phyloP scores from a whole-genome alignment of 2,329 filamentous ascomycete species.

The Metarhizium brunneum region DNA sequence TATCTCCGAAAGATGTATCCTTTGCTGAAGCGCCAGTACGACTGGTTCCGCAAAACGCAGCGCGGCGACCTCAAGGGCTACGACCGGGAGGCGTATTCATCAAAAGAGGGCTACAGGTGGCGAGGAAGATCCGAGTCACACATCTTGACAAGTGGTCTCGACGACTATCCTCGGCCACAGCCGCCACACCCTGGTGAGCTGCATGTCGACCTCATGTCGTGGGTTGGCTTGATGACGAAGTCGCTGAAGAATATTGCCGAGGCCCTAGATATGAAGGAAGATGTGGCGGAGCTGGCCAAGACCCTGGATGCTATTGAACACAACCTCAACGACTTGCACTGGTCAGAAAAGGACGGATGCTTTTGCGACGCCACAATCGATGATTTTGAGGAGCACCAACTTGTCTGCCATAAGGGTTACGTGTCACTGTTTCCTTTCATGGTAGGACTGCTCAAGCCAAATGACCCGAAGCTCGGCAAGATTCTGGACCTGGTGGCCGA shows the following conservation, averaged over 20 bases:
- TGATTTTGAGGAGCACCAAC: constrained; percentile 80
- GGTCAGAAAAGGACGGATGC: constrained; percentile 69
- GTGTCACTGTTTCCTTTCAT: constrained; percentile 90
- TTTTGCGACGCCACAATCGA: constrained; percentile 96
- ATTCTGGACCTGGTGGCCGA: constrained; percentile 71
- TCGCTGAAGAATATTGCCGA: constrained; percentile 74
- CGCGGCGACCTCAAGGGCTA: constrained; percentile 83
- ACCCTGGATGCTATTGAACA: constrained; percentile 68
- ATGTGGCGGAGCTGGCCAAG: constrained; percentile 61
- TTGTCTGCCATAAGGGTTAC: constrained; percentile 96
- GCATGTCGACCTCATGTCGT: constrained; percentile 87
- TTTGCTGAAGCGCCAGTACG: constrained; percentile 77
- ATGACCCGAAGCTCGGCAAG: constrained; percentile 65
- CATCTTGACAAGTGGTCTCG: constrained; percentile 84
- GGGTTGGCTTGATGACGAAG: constrained; percentile 94
- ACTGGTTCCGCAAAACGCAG: constrained; percentile 93
- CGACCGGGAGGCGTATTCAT: constrained; percentile 78
- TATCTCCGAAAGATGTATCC: constrained; percentile 77
- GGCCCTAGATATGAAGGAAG: constrained; percentile 66
- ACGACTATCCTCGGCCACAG: constrained; percentile 91
- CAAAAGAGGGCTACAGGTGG: constrained; percentile 93
- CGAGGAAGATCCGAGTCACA: constrained; percentile 79
- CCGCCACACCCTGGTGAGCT: constrained; percentile 93
- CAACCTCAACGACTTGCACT: constrained; percentile 91
- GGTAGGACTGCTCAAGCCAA: constrained; percentile 64